phyloP scores from a whole-genome alignment of 1,284 basidiomycete genomes.

The Lentinus polychrous region DNA sequence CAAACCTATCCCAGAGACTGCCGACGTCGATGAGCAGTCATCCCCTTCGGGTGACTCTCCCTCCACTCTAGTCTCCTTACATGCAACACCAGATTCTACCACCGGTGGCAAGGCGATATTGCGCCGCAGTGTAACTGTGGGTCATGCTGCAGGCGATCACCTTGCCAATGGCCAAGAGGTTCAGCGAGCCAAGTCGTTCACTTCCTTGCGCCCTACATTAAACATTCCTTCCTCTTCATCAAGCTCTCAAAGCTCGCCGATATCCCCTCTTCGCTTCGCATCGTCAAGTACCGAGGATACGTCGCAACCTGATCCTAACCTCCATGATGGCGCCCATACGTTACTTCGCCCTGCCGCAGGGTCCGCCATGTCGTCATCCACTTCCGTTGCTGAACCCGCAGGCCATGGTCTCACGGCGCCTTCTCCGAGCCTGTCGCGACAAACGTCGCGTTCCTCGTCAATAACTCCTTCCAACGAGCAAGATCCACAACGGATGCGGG shows the following conservation, averaged over 20 bases:
- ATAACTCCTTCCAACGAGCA: constrained; percentile 9
- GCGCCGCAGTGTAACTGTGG: constrained; percentile 20
- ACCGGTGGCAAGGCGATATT: constrained; percentile 11
- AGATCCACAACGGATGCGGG: constrained; percentile 26
- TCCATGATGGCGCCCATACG: background rate
- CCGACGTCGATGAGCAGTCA: constrained; percentile 14
- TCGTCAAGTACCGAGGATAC: background rate
- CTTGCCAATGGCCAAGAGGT: constrained; percentile 10
- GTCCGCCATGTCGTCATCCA: background rate
- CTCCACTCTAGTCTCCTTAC: constrained; percentile 11
- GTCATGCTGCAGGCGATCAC: constrained; percentile 9
- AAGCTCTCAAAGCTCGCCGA: background rate
- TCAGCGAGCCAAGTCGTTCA: constrained; percentile 21
- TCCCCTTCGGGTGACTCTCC: constrained; percentile 7
- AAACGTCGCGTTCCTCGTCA: constrained; percentile 14
- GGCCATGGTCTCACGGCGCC: background rate
- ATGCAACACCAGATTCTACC: constrained; percentile 7
- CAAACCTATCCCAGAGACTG: constrained; percentile 10
- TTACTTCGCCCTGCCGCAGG: background rate
- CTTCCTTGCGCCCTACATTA: constrained; percentile 17
- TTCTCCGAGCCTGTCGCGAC: constrained; percentile 1
- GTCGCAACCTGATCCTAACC: background rate
- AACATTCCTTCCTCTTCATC: constrained; percentile 13
- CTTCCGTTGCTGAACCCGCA: background rate
- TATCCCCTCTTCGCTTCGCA: constrained; percentile 16